Evolutionary conservation across 2,329 filamentous ascomycete genomes (phyloP).

Genomic region (Trichoderma afroharzianum): DNA sequence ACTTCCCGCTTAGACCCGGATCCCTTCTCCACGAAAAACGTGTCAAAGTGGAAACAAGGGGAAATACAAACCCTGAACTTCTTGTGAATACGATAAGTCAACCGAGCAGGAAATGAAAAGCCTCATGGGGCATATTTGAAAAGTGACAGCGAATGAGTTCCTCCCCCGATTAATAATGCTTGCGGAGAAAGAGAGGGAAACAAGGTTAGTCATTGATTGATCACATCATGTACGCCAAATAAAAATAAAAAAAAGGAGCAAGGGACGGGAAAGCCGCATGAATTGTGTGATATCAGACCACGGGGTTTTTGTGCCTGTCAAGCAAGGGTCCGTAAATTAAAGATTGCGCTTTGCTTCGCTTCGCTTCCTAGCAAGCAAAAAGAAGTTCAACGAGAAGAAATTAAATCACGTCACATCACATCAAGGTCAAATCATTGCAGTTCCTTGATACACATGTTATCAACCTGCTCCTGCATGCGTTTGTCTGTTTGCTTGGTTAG

Average conservation of each 20-base stretch:
- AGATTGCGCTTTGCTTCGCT: background rate
- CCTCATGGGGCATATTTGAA: background rate
- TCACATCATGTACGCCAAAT: background rate
- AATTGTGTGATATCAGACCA: background rate
- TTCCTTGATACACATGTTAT: background rate
- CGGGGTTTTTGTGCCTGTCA: background rate
- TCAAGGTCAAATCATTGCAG: background rate
- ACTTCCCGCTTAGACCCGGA: slow-evolving; percentile 3
- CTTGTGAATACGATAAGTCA: background rate
- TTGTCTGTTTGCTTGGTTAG: too few species aligned
- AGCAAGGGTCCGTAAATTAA: background rate
- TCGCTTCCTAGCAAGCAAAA: background rate
- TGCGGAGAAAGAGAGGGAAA: background rate
- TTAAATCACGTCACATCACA: background rate
- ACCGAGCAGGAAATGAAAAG: background rate
- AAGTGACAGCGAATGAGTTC: too few species aligned
- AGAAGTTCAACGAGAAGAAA: background rate
- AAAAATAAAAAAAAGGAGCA: background rate
- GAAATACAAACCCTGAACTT: background rate
- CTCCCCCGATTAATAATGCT: background rate
- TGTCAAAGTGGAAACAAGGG: background rate
- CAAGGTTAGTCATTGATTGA: background rate
- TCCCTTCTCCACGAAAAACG: background rate
- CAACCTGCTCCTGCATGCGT: background rate
- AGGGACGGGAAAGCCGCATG: background rate